These are phyloP conservation scores for Penicillium verrucosum DNA, from an alignment of 2,329 filamentous ascomycete species.

Conservation along the genomic window DNA sequence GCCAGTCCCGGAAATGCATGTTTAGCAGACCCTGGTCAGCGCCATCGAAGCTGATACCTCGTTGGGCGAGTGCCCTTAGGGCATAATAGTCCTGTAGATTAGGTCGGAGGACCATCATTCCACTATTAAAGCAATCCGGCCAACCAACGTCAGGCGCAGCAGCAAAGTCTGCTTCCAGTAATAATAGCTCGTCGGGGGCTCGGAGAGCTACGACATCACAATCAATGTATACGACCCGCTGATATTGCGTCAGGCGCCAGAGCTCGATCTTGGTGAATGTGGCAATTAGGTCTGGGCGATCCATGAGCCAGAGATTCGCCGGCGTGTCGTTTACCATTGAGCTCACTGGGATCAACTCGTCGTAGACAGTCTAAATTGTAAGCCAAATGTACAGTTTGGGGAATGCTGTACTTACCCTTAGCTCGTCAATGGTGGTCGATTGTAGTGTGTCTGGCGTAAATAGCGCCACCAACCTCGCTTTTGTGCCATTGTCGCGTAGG, in stretches of 20 bases:
- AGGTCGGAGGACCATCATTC: constrained; percentile 86
- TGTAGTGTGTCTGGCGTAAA: constrained; percentile 79
- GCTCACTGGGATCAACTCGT: constrained; percentile 81
- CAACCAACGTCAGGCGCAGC: constrained; percentile 93
- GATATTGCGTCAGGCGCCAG: constrained; percentile 87
- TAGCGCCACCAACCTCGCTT: constrained; percentile 79
- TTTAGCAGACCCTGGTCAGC: constrained; percentile 95
- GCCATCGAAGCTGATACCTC: constrained; percentile 91
- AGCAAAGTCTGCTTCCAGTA: constrained; percentile 58
- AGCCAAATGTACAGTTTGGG: not conserved
- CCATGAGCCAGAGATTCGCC: constrained; percentile 86
- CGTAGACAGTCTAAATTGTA: constrained; percentile 66
- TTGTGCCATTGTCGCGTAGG: constrained; percentile 81
- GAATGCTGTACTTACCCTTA: constrained; percentile 57
- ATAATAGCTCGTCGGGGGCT: constrained; percentile 89
- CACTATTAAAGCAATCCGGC: constrained; percentile 98
- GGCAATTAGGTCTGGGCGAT: constrained; percentile 81
- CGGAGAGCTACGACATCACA: constrained; percentile 88
- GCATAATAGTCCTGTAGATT: constrained; percentile 85
- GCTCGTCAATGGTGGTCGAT: constrained; percentile 69
- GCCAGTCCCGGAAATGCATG: constrained; percentile 84
- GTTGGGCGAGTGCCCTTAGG: constrained; percentile 75
- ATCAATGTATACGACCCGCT: constrained; percentile 91
- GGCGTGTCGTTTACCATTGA: constrained; percentile 73
- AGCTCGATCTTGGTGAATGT: constrained; percentile 96